Evolutionary conservation across 164 flowering plant genomes (phyloP).

Genomic region (Magnolia officinalis): DNA sequence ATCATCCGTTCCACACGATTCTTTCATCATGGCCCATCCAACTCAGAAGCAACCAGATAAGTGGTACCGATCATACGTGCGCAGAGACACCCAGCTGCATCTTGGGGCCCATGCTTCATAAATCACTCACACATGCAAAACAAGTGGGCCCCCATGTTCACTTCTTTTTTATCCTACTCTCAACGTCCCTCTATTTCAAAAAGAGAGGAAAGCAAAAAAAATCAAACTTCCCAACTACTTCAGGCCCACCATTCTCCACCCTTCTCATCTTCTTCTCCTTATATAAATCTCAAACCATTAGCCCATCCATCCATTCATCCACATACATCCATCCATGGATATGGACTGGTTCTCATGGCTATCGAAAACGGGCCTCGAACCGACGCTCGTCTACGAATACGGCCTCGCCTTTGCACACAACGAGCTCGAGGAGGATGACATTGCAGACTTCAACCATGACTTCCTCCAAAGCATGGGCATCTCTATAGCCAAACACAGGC

Average conservation of each 20-base stretch:
- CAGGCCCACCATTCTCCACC: neutral
- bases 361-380: constrained; percentile 55
- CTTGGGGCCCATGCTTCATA: neutral
- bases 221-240: constrained; percentile 2
- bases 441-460: constrained; percentile 70
- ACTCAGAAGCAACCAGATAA: neutral
- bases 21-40: neutral
- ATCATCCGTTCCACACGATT: neutral
- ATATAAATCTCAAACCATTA: no score
- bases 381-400: constrained; percentile 54
- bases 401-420: constrained; percentile 57
- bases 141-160: neutral
- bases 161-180: neutral
- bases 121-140: neutral
- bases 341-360: constrained; percentile 94
- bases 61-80: neutral
- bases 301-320: neutral
- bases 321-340: constrained; percentile 5
- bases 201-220: neutral
- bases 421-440: constrained; percentile 64
- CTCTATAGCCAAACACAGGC: constrained; percentile 73
- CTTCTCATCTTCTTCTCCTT: neutral
- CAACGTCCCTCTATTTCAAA: constrained; percentile 7
- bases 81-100: neutral
- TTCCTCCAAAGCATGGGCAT: constrained; percentile 84